Conservation (phyloP, 257 asterid genomes). For the Prunella vulgaris region DNA sequence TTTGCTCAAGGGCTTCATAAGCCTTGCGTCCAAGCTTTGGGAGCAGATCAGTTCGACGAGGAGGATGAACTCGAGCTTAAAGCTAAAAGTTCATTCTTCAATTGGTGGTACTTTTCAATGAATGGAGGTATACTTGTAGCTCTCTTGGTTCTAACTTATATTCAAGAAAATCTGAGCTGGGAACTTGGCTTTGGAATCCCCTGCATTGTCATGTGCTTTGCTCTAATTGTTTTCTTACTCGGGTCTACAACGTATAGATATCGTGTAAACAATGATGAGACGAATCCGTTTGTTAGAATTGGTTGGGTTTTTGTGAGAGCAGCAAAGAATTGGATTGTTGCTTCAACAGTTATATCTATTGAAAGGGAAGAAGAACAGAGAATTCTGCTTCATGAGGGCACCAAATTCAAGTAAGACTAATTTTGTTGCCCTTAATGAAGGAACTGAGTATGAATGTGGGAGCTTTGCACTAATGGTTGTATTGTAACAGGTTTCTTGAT, state of each 20-base stretch:
- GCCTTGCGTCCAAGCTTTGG: slow-evolving; percentile 24
- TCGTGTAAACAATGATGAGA: not conserved
- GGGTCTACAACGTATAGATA: slow-evolving; percentile 47
- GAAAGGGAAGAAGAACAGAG: slow-evolving; percentile 21
- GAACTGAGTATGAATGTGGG: not conserved
- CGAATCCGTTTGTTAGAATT: slow-evolving; percentile 28
- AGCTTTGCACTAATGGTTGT: not conserved
- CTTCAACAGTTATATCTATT: not conserved
- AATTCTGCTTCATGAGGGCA: not conserved
- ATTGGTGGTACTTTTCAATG: slow-evolving; percentile 24
- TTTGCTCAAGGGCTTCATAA: slow-evolving; percentile 43
- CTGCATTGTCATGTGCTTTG: slow-evolving; percentile 37
- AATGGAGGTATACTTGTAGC: not conserved
- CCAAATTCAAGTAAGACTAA: slow-evolving; percentile 23
- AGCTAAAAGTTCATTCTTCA: slow-evolving; percentile 35
- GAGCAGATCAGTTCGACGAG: slow-evolving; percentile 36
- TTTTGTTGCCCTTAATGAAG: too few relatives aligned
- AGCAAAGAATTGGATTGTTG: slow-evolving; percentile 14
- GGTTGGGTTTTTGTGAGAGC: slow-evolving; percentile 27
- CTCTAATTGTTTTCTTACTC: slow-evolving; percentile 29
- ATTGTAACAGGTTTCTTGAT: slow-evolving; percentile 29
- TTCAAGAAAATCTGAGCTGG: slow-evolving; percentile 59
- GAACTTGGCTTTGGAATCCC: slow-evolving; percentile 62
- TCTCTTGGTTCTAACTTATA: not conserved
- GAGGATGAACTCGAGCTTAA: slow-evolving; percentile 18